Base-by-base conservation (phyloP, 345 rosid genomes). In the Aegle marmelos region DNA sequence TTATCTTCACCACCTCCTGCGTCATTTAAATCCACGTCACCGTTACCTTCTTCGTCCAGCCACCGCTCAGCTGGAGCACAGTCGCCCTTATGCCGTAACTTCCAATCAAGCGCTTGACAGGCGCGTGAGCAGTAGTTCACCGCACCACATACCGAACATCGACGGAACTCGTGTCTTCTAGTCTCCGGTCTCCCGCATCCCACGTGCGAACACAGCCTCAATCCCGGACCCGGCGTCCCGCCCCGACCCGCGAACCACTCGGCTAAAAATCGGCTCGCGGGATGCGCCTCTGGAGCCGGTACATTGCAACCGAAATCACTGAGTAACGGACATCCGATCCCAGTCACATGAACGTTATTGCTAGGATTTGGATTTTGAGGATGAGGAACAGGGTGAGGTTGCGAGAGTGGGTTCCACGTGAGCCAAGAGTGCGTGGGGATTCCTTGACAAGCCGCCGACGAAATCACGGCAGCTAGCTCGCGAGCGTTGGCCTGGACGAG, bases 241-340 rank as follows among this genome's bases (percentile, higher is more conserved):
- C 81, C 90, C 6, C 85, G 85, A 1, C 68, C 54, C 1, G 79
- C 81, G 80, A 87, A 94, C 98, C 99, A 96, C n/a, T 92, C 97
- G 0, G 93, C 84, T 30, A 96, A 63, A 76, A 96, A 96, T 60
- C 81, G 78, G 79, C 88, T 91, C 25, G 94, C 97, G 36, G 97
- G 94, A 75, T 96, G 97, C 1, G 86, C 85, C 78, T 92, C 97
- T 50, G 97, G 95, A 17, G 97, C 90, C 79, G 97, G 99, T n/a
- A 96, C 97, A 86, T 94, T 94, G 87, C 98, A 96, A 3, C 99
- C 99, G 68, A 91, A 96, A 82, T 96, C 99, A 27, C 99, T 94
- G 1, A 96, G 81, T 82, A 96, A 73, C 2, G 97, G 95, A 56
- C 98, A 96, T 0, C 91, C 89, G 0, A 85, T 81, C 9, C 87